Evolutionary conservation across 2,329 filamentous ascomycete genomes (phyloP).

Genomic region (Pseudodiploospora longispora): DNA sequence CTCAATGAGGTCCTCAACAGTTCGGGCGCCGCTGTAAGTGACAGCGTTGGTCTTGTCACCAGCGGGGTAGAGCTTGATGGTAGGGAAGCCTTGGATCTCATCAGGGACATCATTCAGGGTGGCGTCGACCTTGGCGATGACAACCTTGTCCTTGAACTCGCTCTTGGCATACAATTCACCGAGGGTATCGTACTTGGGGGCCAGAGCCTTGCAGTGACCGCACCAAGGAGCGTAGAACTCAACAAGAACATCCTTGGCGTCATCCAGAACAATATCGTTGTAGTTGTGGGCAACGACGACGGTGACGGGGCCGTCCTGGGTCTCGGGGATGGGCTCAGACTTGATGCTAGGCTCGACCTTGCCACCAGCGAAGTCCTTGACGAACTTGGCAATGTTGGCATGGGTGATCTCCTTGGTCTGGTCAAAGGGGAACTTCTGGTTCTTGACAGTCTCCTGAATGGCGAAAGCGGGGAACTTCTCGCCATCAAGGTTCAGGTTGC

Average conservation of each 20-base stretch:
- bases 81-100: slow-evolving; percentile 95
- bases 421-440: slow-evolving; percentile 94
- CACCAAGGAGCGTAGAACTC: slow-evolving; percentile 99
- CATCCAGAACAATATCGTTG: slow-evolving; percentile 82
- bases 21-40: slow-evolving; percentile 81
- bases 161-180: slow-evolving; percentile 67
- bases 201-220: slow-evolving; percentile 97
- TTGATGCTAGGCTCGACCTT: slow-evolving; percentile 96
- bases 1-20: slow-evolving; percentile 80
- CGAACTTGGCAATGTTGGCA: slow-evolving; percentile 67
- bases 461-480: slow-evolving; percentile 96
- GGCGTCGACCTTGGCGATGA: slow-evolving; percentile 96
- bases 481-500: slow-evolving; percentile 93
- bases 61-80: slow-evolving; percentile 95
- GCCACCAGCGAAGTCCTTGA: slow-evolving; percentile 75
- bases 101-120: slow-evolving; percentile 95
- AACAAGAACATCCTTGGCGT: slow-evolving; percentile 91
- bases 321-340: slow-evolving; percentile 93
- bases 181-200: slow-evolving; percentile 93
- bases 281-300: slow-evolving; percentile 92
- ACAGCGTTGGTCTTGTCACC: slow-evolving; percentile 78
- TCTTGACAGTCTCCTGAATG: slow-evolving; percentile 92
- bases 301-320: slow-evolving; percentile 79
- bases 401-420: slow-evolving; percentile 70
- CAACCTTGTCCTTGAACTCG: slow-evolving; percentile 73